Evolutionary conservation across 2,329 filamentous ascomycete genomes (phyloP).

Genomic region (Bertia moriformis): DNA sequence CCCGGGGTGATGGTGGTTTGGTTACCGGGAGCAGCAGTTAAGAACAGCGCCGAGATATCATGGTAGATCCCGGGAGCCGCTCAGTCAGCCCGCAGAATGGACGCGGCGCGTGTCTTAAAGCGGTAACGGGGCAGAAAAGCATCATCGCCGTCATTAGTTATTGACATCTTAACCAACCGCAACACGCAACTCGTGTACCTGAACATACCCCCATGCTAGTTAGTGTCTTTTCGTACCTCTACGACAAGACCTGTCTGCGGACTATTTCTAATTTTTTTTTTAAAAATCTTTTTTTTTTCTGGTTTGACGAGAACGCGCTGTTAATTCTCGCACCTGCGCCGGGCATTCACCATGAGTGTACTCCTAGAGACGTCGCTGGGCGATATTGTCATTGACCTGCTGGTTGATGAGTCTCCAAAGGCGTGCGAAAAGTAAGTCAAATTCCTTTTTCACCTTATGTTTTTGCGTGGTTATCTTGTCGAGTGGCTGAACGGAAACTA

Average conservation of each 20-base stretch:
- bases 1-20: no score
- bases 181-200: no score
- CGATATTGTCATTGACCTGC: constrained; percentile 58
- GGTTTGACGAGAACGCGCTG: background rate
- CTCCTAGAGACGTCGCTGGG: constrained; percentile 58
- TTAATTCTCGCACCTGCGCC: background rate
- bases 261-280: background rate
- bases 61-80: no score
- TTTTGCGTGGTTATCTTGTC: background rate
- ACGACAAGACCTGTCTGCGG: background rate
- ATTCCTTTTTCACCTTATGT: background rate
- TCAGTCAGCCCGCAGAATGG: no score
- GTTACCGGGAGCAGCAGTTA: no score
- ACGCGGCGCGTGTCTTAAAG: no score
- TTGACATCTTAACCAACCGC: no score
- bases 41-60: no score
- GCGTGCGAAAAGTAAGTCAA: constrained; percentile 62
- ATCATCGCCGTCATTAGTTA: no score
- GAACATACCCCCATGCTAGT: no score
- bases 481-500: background rate
- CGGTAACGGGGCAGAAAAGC: no score
- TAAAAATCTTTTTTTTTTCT: background rate
- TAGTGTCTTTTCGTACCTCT: no score
- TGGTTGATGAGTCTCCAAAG: constrained; percentile 52
- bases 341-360: constrained; percentile 41